A percentile compares a stretch with the other conserved stretches of the same genome.
Evolutionary conservation across 495 filamentous ascomycete genomes (phyloP).

Genomic region (Oidiodendron maius): DNA sequence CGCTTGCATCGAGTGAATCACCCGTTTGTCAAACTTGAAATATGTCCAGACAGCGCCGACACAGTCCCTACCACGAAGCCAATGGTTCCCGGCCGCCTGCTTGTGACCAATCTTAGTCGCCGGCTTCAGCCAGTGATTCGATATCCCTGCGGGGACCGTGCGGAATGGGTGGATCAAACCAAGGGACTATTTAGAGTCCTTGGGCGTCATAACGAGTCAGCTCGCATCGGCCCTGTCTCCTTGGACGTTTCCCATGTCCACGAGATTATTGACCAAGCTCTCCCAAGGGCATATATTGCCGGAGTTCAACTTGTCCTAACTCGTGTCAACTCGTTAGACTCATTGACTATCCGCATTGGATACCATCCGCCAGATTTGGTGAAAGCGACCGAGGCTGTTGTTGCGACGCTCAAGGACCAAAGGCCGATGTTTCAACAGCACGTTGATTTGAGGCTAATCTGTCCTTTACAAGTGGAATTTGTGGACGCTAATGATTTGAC

Average conservation of each 20-base stretch:
- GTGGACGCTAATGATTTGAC: background rate
- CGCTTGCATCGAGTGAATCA: too few relatives aligned
- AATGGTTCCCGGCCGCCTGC: too few relatives aligned
- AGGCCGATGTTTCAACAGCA: background rate
- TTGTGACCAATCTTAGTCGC: too few relatives aligned
- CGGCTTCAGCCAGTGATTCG: too few relatives aligned
- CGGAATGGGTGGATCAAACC: too few relatives aligned
- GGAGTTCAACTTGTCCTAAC: background rate
- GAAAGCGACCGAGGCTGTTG: background rate
- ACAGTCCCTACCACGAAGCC: too few relatives aligned
- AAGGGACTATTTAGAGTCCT: too few relatives aligned
- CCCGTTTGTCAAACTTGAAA: too few relatives aligned
- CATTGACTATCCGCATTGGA: background rate
- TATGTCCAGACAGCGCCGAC: too few relatives aligned
- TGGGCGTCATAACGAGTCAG: too few relatives aligned
- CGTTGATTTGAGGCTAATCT: background rate
- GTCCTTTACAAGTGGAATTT: background rate
- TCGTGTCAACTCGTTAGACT: background rate
- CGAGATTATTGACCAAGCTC: background rate
- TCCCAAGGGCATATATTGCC: background rate
- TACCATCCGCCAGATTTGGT: background rate
- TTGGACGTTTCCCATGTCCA: background rate
- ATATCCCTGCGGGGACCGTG: too few relatives aligned
- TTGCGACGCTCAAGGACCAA: background rate
- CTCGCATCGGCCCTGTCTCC: background rate